Evolutionary conservation across 2,329 filamentous ascomycete species (phyloP), one percentile per base, ranked within the genome.

Genomic region (Aspergillus proliferans): DNA sequence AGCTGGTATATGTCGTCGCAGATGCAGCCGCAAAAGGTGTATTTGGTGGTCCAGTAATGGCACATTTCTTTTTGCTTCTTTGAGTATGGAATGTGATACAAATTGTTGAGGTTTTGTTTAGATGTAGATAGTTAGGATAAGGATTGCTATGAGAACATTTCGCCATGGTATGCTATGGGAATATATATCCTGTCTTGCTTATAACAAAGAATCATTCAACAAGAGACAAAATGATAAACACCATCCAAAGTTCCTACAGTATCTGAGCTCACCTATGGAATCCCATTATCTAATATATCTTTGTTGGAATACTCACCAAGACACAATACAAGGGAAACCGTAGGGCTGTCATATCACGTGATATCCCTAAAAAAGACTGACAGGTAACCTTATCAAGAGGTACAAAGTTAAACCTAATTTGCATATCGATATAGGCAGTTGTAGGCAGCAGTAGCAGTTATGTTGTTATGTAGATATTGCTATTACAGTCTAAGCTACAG

Each of bases 21-120:
- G 33, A 59, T 62, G 48, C 57, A 63, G 26, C 58, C 59, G 39
- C 61, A 65, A 15, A 57, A 30, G 10, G 50, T 52, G 39, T 56
- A 58, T 15, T 55, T 60, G 33, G 46, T 28, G 22, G 43, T 49
- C 46, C 47, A 55, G 34, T 46, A 49, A 12, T 56, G n/a, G 43
- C 60, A 62, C 61, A 64, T 56, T 38, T 15, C 3, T 4, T 9
- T 26, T 43, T 18, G 18, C 4, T 5, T 9, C 9, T 40, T 40
- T 7, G 10, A 7, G 3, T 10, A 40, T 40, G 9, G 9, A 4
- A 28, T 28, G 1, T 10, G 24, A 9, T 4, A 7, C 4, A 28
- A 3, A 2, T 28, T 28, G 8, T 28, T 9, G 26, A 28, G 9
- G 26, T 10, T 10, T 10, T 9, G 9, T 28, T 28, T 26, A 8